Evolutionary conservation across 495 filamentous ascomycete genomes (phyloP).

Genomic region (Trichoderma asperelloides): DNA sequence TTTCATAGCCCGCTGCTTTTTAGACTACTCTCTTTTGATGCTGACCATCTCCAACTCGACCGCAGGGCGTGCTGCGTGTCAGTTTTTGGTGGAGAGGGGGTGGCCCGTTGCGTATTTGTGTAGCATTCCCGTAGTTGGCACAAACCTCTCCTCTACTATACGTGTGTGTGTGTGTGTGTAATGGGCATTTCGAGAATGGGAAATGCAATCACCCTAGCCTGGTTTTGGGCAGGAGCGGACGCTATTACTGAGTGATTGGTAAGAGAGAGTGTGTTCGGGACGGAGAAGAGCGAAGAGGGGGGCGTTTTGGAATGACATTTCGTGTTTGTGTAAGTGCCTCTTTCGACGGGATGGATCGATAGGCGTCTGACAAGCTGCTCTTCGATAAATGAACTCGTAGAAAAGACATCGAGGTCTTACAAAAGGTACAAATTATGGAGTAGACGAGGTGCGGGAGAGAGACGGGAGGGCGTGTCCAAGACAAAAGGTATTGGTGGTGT

Average conservation of each 20-base stretch:
- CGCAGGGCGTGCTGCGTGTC: neutral
- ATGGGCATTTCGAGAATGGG: neutral
- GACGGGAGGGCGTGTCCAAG: neutral
- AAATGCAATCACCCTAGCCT: neutral
- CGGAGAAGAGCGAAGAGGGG: too few species aligned
- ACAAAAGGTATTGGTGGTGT: constrained; percentile 1
- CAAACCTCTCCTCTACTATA: neutral
- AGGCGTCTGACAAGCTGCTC: neutral
- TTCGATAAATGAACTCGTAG: neutral
- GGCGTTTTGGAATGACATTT: too few species aligned
- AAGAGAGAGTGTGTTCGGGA: neutral
- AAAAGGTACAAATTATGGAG: neutral
- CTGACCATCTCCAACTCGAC: neutral
- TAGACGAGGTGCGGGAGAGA: neutral
- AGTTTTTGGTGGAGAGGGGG: constrained; percentile 1
- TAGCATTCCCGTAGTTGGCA: neutral
- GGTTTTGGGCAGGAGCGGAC: neutral
- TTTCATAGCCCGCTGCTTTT: neutral
- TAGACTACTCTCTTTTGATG: neutral
- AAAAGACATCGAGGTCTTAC: neutral
- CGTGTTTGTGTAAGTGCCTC: neutral
- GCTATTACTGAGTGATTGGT: neutral
- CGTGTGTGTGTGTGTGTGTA: too few species aligned
- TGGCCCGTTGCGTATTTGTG: neutral
- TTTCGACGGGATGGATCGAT: neutral